Evolutionary conservation across 441 rosid species (phyloP), one percentile per base, ranked within the genome.

Genomic region (Brassica balearica): DNA sequence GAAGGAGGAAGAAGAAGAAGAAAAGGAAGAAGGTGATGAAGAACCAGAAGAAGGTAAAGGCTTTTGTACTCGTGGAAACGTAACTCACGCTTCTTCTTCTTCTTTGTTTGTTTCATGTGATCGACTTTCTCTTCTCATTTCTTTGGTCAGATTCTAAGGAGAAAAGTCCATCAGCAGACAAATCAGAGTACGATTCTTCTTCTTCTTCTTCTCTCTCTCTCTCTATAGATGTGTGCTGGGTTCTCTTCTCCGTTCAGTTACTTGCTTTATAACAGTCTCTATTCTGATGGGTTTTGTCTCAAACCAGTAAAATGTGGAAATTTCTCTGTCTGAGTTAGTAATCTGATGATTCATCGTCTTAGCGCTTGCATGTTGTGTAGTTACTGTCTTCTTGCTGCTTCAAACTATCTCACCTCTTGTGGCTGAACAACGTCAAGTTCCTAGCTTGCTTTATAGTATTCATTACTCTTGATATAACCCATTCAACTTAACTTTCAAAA

Each of bases 121-220:
- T 36, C 38, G 27, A 32, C 56, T 59, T 63, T 51, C 71, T 62
- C 27, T 59, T 76, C 34, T 56, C 15, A 7, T 15, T n/a, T 63
- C 2, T 60, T 5, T n/a, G 1, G 17, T 68, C 92, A 89, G 97
- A 89, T 85, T 85, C 90, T 77, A 90, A 87, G 73, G 92, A 67
- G 27, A 68, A 78, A 23, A 86, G 85, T 82, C 81, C 86, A 73
- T 80, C 87, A 59, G 90, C 79, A 63, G 95, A 91, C 51, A 88
- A 86, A 80, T 85, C 96, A 10, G 93, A 90, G 97, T 93, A 88
- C 14, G 65, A 32, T 41, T 71, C 65, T 7, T 71, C 6, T 43
- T 68, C 78, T 25, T 4, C n/a, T n/a, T n/a, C n/a, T n/a, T n/a
- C n/a, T n/a, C 9, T 0, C 9, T 43, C 74, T 69, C 60, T 55